Base-by-base conservation (phyloP, 2,329 filamentous ascomycete genomes). In the Trichoderma citrinoviride region DNA sequence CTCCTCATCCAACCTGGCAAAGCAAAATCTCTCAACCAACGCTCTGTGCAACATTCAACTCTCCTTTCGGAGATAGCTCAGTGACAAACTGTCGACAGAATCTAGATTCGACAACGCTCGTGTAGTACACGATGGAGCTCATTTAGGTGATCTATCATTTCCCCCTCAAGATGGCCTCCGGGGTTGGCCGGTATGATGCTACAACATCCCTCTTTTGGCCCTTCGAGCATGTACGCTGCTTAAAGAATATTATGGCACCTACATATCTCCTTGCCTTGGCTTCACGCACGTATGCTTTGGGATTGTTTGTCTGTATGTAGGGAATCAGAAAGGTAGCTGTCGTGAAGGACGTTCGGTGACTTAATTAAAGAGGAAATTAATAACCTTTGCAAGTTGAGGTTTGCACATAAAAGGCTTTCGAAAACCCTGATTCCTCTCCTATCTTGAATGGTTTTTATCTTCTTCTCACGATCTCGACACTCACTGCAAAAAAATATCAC, bases 331-430 rank as follows among this genome's bases (percentile, higher is more conserved):
- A 12, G 33, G 29, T 19, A 25, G 23, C n/a, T 50, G 21, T 29
- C 27, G 23, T 50, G 33, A 25, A 52, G 23, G 25, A 21, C 6
- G 7, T 19, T 46, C 40, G 19, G 55, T 33, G 41, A 14, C 27
- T 43, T 4, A n/a, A 25, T 17, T 6, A 17, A 33, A 33, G 17
- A 33, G 23, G 25, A 14, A 17, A 23, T 27, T 4, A 5, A 17
- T 8, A 12, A 43, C 21, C 1, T 52, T 12, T 37, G 46, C 12
- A n/a, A 37, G n/a, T 10, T 53, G 29, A 25, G 29, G 37, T 33
- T 25, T 33, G 19, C 15, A 62, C 49, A 54, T 62, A 62, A 62
- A 61, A 54, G 5, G 58, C 25, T 53, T 43, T 27, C 27, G 19
- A 25, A 53, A 15, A n/a, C 23, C 58, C 58, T 5, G 7, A 29